Evolutionary conservation across 2,329 filamentous ascomycete species (phyloP).

Genomic region (Aspergillus sojae): DNA sequence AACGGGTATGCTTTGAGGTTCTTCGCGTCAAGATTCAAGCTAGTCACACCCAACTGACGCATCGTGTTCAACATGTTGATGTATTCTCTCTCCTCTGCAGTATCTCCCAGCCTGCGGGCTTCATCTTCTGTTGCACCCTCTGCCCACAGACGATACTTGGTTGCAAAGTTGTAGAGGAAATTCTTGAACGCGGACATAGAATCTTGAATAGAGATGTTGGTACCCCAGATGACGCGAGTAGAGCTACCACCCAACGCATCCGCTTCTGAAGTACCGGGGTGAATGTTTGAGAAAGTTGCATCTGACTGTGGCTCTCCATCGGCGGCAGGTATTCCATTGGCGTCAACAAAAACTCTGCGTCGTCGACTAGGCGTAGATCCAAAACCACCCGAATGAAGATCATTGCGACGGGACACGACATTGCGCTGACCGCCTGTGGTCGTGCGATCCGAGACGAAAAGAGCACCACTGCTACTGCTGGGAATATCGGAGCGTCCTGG

Average conservation of each 20-base stretch:
- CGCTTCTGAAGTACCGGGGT: constrained; percentile 90
- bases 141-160: constrained; percentile 89
- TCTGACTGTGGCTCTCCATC: constrained; percentile 57
- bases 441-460: constrained; percentile 73
- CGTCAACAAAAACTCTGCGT: constrained; percentile 65
- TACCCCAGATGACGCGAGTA: constrained; percentile 90
- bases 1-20: constrained; percentile 92
- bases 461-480: constrained; percentile 75
- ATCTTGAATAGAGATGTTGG: constrained; percentile 91
- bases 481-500: constrained; percentile 70
- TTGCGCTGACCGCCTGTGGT: constrained; percentile 51
- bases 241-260: constrained; percentile 81
- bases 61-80: constrained; percentile 85
- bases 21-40: constrained; percentile 82
- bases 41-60: constrained; percentile 80
- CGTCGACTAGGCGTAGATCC: constrained; percentile 55
- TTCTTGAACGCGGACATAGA: constrained; percentile 86
- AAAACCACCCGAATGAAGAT: constrained; percentile 81
- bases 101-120: constrained; percentile 65
- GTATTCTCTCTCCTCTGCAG: constrained; percentile 79
- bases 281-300: constrained; percentile 66
- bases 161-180: constrained; percentile 87
- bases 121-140: constrained; percentile 82
- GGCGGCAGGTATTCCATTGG: constrained; percentile 62
- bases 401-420: constrained; percentile 69